phyloP scores from a whole-genome alignment of 305 asterid species.

The Solanum hybrid region DNA sequence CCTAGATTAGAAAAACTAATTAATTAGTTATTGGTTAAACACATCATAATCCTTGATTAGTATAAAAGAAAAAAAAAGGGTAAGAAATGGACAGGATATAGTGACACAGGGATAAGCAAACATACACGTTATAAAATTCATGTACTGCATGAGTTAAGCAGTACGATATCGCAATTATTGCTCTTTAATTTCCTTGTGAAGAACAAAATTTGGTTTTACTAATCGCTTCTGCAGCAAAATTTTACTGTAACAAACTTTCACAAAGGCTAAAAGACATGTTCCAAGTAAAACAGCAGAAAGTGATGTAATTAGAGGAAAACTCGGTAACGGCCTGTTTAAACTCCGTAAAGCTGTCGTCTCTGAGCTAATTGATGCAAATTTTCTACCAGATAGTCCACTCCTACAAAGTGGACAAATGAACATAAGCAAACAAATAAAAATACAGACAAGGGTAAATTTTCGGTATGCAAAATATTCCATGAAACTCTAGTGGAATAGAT shows the following conservation, averaged over 20 bases:
- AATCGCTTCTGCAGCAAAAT: conserved; percentile 18
- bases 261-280: conserved; percentile 21
- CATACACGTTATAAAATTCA: not conserved
- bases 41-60: not conserved
- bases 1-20: not conserved
- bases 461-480: not conserved
- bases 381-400: conserved; percentile 49
- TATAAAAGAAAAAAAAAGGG: not conserved
- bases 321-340: conserved; percentile 18
- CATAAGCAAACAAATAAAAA: not conserved
- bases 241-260: conserved; percentile 27
- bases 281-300: conserved; percentile 31
- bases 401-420: conserved; percentile 27
- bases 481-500: not conserved
- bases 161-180: conserved; percentile 7
- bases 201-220: conserved; percentile 9
- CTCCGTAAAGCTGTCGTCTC: conserved; percentile 27
- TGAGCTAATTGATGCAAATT: conserved; percentile 64
- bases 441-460: not conserved
- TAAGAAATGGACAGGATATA: not conserved
- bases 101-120: not conserved
- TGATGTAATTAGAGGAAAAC: conserved; percentile 23
- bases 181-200: conserved; percentile 11
- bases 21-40: not conserved
- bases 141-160: not conserved